phyloP scores from a whole-genome alignment of 2,329 filamentous ascomycete species.

The Cladobotryum mycophilum region DNA sequence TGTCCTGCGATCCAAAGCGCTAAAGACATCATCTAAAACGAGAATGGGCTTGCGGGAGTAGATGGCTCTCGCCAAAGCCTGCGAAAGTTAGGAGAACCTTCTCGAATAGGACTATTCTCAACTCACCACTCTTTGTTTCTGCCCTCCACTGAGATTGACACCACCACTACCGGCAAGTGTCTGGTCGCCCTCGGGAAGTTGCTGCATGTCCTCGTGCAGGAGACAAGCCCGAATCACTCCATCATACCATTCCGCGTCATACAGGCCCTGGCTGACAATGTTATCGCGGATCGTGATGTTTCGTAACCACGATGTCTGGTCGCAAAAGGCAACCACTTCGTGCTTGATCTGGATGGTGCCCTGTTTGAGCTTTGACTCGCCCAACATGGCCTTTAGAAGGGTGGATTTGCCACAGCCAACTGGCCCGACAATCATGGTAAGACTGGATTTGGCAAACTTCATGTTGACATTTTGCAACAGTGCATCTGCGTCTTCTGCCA shows the following conservation, averaged over 20 bases:
- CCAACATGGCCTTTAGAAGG: conserved; percentile 11
- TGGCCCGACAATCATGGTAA: not conserved
- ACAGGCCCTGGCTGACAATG: conserved; percentile 16
- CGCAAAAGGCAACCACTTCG: conserved; percentile 17
- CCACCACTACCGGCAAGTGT: conserved; percentile 30
- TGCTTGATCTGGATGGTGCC: conserved; percentile 9
- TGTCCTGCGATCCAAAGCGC: conserved; percentile 2
- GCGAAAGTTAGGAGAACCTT: conserved; percentile 9
- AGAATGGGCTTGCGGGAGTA: conserved; percentile 31
- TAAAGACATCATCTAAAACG: conserved; percentile 10
- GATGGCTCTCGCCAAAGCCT: conserved; percentile 35
- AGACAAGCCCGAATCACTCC: conserved; percentile 13
- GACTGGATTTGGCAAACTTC: too few species aligned
- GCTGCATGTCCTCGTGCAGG: conserved; percentile 20
- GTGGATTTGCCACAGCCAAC: conserved; percentile 6
- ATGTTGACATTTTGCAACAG: too few species aligned
- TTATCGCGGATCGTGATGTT: conserved; percentile 21
- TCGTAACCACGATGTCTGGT: conserved; percentile 33
- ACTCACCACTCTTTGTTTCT: conserved; percentile 29
- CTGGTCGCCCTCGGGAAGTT: conserved; percentile 22
- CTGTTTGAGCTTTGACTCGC: conserved; percentile 9
- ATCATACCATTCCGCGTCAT: conserved; percentile 16
- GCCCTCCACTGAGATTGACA: conserved; percentile 32
- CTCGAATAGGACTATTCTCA: not conserved
- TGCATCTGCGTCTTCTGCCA: too few species aligned